Evolutionary conservation across 2,329 filamentous ascomycete genomes (phyloP).

Genomic region (Diaporthe helianthi): DNA sequence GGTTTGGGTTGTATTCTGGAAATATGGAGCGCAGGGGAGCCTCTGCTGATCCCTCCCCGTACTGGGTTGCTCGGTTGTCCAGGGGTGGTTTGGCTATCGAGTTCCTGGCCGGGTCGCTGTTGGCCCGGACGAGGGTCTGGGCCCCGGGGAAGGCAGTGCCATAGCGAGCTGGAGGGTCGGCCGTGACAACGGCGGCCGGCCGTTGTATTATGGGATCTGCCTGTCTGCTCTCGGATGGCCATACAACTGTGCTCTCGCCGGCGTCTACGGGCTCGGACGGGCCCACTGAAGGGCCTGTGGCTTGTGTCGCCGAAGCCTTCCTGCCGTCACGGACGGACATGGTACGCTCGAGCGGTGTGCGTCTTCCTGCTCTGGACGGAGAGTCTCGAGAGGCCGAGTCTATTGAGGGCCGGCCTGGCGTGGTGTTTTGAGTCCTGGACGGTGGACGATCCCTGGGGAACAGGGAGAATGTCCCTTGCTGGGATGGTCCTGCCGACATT

Average conservation of each 20-base stretch:
- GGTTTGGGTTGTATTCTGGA: constrained; percentile 72
- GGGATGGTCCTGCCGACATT: constrained; percentile 50
- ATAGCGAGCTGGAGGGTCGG: constrained; percentile 53
- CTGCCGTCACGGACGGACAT: constrained; percentile 46
- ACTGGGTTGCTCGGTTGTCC: constrained; percentile 34
- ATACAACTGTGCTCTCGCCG: constrained; percentile 13
- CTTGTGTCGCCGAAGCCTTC: constrained; percentile 36
- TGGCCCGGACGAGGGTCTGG: constrained; percentile 56
- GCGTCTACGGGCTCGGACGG: background rate
- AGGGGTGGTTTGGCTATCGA: constrained; percentile 65
- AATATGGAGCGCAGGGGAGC: constrained; percentile 73
- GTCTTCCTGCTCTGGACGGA: constrained; percentile 42
- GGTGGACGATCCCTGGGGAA: constrained; percentile 60
- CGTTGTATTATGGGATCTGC: constrained; percentile 46
- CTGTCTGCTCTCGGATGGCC: constrained; percentile 32
- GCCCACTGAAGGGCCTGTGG: constrained; percentile 23
- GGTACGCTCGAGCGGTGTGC: constrained; percentile 44
- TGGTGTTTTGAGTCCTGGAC: constrained; percentile 50
- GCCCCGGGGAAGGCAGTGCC: constrained; percentile 60
- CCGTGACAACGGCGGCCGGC: constrained; percentile 50
- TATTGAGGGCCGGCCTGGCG: constrained; percentile 37
- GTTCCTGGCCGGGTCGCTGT: constrained; percentile 58
- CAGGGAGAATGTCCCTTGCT: constrained; percentile 61
- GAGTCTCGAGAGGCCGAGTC: constrained; percentile 40
- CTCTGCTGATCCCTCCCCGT: constrained; percentile 18